Percentiles rank a stretch among this genome's conserved stretches.
phyloP scores from a whole-genome alignment of 2,329 filamentous ascomycete species.

The Cordyceps pruinosa region DNA sequence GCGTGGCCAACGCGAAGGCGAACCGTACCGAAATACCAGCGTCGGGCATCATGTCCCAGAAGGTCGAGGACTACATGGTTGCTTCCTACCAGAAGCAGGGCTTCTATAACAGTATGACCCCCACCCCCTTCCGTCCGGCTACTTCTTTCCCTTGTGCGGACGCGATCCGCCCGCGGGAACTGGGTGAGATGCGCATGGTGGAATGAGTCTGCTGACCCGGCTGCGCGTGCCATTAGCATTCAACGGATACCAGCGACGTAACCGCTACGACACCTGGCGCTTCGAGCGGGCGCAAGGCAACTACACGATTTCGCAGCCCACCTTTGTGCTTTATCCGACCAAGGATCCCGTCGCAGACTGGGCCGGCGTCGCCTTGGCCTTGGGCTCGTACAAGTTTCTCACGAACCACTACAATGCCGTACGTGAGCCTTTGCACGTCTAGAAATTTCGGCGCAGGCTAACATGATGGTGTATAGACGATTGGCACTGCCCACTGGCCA shows the following conservation, averaged over 20 bases:
- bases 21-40: conserved; percentile 9
- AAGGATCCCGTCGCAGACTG: conserved; percentile 8
- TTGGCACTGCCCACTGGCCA: conserved; percentile 10
- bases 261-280: conserved; percentile 9
- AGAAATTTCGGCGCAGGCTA: neutral
- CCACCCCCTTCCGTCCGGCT: too few species aligned
- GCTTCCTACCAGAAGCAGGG: conserved; percentile 12
- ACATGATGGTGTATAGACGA: neutral
- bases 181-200: neutral
- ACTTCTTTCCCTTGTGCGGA: too few species aligned
- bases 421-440: neutral
- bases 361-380: conserved; percentile 1
- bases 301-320: conserved; percentile 7
- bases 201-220: neutral
- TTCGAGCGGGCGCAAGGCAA: conserved; percentile 13
- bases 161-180: too few species aligned
- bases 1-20: conserved; percentile 1
- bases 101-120: conserved; percentile 13
- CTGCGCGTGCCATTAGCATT: neutral
- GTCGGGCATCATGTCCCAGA: conserved; percentile 12
- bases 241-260: conserved; percentile 11
- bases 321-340: conserved; percentile 8
- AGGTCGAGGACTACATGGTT: conserved; percentile 12
- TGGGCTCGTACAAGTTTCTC: conserved; percentile 6
- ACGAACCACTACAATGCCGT: conserved; percentile 11